Evolutionary conservation across 805 yeast genomes (phyloP), one percentile per base, ranked within the genome.

Genomic region (Torulaspora quercuum): DNA sequence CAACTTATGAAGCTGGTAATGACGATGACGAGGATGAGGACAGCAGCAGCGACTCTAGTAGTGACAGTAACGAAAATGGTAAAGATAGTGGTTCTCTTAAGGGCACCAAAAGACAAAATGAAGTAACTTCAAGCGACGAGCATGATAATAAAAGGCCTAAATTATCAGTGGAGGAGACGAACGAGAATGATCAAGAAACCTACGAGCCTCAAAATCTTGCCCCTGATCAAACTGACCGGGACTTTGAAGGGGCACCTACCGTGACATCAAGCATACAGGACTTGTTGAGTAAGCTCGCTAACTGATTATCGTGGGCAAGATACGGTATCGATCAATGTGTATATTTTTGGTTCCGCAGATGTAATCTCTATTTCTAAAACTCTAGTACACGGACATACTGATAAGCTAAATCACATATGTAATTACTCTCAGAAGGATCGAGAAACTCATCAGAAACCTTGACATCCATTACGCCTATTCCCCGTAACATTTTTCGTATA

Each of bases 221-320:
- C 17, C 42, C 44, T 5, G 41, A 15, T 13, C 37, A 27, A 7
- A 40, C 25, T 21, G 14, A 21, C 7, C 25, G 23, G 4, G 31
- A 37, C 7, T 32, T 35, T 14, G 45, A 33, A 13, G 48, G 49
- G 6, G 22, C 45, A n/a, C 33, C 43, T 12, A 41, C 48, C 8
- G 56, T 60, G 7, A 53, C 64, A 2, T 59, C 64, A 2, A 59
- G 51, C 36, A 59, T 60, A 25, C 65, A 60, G 33, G 65, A 60
- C 36, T 36, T 60, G 23, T 44, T 60, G 32, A 60, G 63, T 45
- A 59, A 53, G 37, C 42, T 60, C 25, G 63, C 65, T 7, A 55
- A 46, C 37, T 60, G 37, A 47, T 28, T 7, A 20, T 10, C 19
- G 36, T 23, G 6, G 26, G 29, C 33, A 22, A 8, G 22, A n/a